A percentile compares a stretch with the other conserved stretches of the same genome.
Evolutionary conservation across 2,329 filamentous ascomycete genomes (phyloP).

Genomic region (Dactylellina drechsleri): DNA sequence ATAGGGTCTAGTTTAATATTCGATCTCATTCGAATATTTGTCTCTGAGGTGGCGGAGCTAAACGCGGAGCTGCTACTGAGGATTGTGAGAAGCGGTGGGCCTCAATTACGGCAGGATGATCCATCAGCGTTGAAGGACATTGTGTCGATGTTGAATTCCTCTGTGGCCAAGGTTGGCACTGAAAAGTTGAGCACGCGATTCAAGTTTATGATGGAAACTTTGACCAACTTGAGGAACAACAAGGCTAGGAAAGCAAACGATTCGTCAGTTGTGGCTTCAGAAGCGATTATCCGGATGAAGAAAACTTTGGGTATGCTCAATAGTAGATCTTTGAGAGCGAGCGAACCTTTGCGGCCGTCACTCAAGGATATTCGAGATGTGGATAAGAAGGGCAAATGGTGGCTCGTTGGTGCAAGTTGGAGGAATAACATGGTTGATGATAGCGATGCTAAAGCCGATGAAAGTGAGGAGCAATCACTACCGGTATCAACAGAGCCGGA

Average conservation of each 20-base stretch:
- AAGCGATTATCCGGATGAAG: slow-evolving; percentile 88
- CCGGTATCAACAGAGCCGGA: slow-evolving; percentile 19
- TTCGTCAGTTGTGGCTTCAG: slow-evolving; percentile 74
- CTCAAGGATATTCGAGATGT: slow-evolving; percentile 83
- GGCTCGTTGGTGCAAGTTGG: slow-evolving; percentile 97
- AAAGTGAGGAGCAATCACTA: slow-evolving; percentile 1
- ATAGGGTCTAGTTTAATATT: slow-evolving; percentile 85
- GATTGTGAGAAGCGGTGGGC: slow-evolving; percentile 82
- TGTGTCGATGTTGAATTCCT: slow-evolving; percentile 78
- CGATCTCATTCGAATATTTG: slow-evolving; percentile 84
- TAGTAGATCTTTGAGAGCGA: slow-evolving; percentile 73
- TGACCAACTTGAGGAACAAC: slow-evolving; percentile 94
- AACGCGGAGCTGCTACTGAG: slow-evolving; percentile 89
- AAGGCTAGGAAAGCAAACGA: slow-evolving; percentile 76
- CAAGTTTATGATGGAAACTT: slow-evolving; percentile 97
- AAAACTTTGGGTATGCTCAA: slow-evolving; percentile 85
- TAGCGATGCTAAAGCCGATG: slow-evolving; percentile 3
- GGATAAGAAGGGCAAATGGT: slow-evolving; percentile 94
- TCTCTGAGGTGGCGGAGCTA: slow-evolving; percentile 78
- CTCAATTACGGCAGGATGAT: slow-evolving; percentile 86
- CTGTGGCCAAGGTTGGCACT: slow-evolving; percentile 74
- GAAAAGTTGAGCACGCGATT: slow-evolving; percentile 83
- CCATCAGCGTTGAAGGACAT: slow-evolving; percentile 89
- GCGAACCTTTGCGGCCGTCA: slow-evolving; percentile 82
- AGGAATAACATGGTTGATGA: slow-evolving; percentile 62